Evolutionary conservation across 2,329 filamentous ascomycete genomes (phyloP).

Genomic region (Fusarium camptoceras): DNA sequence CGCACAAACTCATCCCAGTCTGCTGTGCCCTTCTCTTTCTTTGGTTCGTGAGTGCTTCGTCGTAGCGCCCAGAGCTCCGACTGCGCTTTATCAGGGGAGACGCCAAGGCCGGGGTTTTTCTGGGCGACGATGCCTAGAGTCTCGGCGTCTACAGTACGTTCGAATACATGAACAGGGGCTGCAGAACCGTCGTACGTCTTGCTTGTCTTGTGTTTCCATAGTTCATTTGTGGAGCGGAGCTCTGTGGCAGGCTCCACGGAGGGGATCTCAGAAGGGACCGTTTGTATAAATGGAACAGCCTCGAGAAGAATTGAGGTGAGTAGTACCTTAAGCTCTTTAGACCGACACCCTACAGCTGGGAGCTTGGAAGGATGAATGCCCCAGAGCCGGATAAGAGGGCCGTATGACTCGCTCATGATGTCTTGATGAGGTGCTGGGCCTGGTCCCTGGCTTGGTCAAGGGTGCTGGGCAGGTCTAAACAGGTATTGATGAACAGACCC

Average conservation of each 20-base stretch:
- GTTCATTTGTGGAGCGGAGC: conserved; percentile 29
- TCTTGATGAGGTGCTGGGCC: not conserved
- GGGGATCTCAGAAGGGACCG: conserved; percentile 57
- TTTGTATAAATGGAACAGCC: conserved; percentile 68
- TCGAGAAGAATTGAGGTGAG: conserved; percentile 67
- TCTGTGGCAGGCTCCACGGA: conserved; percentile 34
- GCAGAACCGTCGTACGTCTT: conserved; percentile 63
- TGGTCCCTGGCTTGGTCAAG: conserved; percentile 4
- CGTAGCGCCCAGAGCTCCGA: conserved; percentile 73
- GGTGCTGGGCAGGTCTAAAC: not conserved
- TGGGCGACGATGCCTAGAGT: conserved; percentile 57
- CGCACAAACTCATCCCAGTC: conserved; percentile 72
- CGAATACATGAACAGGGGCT: conserved; percentile 65
- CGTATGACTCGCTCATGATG: conserved; percentile 47
- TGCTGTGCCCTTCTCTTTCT: conserved; percentile 63
- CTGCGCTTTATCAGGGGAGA: conserved; percentile 35
- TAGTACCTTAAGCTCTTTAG: conserved; percentile 62
- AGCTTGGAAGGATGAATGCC: conserved; percentile 63
- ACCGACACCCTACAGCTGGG: conserved; percentile 54
- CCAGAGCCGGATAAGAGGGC: conserved; percentile 66
- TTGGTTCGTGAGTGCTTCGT: conserved; percentile 70
- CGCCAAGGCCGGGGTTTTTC: conserved; percentile 47
- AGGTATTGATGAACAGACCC: conserved; percentile 1
- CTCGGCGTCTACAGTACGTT: conserved; percentile 60
- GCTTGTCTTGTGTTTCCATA: conserved; percentile 63